phyloP scores from a whole-genome alignment of 1,284 basidiomycete genomes.

The Gymnopus androsaceus region DNA sequence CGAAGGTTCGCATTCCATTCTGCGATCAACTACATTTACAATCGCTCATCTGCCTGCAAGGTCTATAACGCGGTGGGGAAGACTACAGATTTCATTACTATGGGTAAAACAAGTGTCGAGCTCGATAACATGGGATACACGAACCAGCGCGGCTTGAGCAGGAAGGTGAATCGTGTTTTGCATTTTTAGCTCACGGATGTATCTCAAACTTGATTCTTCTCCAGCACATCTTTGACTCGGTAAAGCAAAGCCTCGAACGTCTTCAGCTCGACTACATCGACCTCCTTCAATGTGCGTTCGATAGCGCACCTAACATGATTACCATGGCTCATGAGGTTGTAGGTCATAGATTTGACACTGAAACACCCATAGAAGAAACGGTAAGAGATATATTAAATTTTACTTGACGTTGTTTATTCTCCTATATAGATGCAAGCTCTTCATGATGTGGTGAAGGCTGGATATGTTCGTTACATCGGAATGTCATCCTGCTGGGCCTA shows the following conservation, averaged over 20 bases:
- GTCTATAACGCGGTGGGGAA: constrained; percentile 8
- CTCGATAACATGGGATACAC: constrained; percentile 49
- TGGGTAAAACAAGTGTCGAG: background rate
- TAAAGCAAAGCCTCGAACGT: constrained; percentile 65
- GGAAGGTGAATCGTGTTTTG: constrained; percentile 38
- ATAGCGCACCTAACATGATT: background rate
- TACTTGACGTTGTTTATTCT: constrained; percentile 1
- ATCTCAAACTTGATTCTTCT: background rate
- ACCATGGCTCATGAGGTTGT: background rate
- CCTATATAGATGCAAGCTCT: constrained; percentile 61
- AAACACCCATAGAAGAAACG: constrained; percentile 49
- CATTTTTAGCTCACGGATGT: too few relatives aligned
- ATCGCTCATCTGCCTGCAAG: background rate
- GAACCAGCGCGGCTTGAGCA: constrained; percentile 55
- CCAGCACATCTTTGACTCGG: constrained; percentile 75
- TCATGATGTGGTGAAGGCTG: constrained; percentile 64
- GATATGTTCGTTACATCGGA: constrained; percentile 68
- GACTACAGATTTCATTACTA: background rate
- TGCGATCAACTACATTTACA: background rate
- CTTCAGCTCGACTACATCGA: constrained; percentile 75
- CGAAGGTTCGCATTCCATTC: constrained; percentile 58
- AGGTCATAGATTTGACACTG: constrained; percentile 60
- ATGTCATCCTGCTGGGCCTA: constrained; percentile 55
- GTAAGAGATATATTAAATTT: constrained; percentile 12
- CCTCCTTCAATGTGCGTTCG: constrained; percentile 37